Percentiles rank a stretch among this genome's conserved stretches.
Conservation (phyloP, 2,329 filamentous ascomycete genomes). For the Monosporascus sp. region DNA sequence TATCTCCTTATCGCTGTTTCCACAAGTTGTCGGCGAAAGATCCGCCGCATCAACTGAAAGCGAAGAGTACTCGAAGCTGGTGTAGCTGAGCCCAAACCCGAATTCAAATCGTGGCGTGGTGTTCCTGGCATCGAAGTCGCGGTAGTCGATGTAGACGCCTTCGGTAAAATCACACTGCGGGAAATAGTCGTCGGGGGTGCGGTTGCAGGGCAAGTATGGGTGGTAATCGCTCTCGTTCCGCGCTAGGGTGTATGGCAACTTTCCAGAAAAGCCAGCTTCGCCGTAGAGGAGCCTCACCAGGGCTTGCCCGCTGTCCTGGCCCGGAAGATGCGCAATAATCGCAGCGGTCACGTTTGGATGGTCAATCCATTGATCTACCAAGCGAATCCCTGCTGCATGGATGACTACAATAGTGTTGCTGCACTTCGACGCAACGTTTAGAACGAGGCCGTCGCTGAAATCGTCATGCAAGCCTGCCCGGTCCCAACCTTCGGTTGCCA, state of each 20-base stretch:
- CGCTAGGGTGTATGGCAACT: slow-evolving; percentile 58
- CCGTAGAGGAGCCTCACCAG: slow-evolving; percentile 55
- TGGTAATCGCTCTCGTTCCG: slow-evolving; percentile 47
- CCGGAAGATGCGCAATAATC: slow-evolving; percentile 59
- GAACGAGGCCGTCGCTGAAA: slow-evolving; percentile 55
- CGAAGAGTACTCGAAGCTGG: slow-evolving; percentile 56
- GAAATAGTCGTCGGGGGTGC: slow-evolving; percentile 13
- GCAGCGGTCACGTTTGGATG: slow-evolving; percentile 61
- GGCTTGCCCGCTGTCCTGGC: slow-evolving; percentile 58
- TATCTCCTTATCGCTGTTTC: slow-evolving; percentile 43
- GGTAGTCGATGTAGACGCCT: slow-evolving; percentile 60
- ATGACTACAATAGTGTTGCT: slow-evolving; percentile 59
- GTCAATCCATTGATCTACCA: slow-evolving; percentile 60
- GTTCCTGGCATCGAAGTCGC: slow-evolving; percentile 53
- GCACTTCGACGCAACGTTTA: slow-evolving; percentile 55
- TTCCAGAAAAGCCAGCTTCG: slow-evolving; percentile 47
- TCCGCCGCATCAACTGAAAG: slow-evolving; percentile 27
- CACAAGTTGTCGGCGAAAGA: slow-evolving; percentile 31
- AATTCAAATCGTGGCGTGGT: slow-evolving; percentile 60
- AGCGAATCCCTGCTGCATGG: slow-evolving; percentile 56
- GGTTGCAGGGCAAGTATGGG: slow-evolving; percentile 45
- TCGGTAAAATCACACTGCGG: slow-evolving; percentile 44
- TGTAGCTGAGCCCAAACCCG: slow-evolving; percentile 63
- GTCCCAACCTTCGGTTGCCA: slow-evolving; percentile 73
- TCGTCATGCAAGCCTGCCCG: slow-evolving; percentile 63